phyloP scores from a whole-genome alignment of 179 eudicot genomes.

The Vitellaria paradoxa region DNA sequence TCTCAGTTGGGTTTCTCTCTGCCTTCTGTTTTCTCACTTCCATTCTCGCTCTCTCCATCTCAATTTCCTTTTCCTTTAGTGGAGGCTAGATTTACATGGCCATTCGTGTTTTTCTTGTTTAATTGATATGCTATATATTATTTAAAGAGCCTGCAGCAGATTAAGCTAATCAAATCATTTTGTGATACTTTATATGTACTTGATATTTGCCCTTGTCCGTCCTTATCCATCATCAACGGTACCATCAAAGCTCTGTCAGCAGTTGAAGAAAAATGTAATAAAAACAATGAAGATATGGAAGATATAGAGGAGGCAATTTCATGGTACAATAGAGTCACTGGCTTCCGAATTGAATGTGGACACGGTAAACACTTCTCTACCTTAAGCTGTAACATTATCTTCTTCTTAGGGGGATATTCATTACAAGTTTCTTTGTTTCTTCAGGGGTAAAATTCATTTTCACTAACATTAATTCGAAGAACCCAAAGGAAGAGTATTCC shows the following conservation, averaged over 20 bases:
- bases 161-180: slow-evolving; percentile 3
- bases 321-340: slow-evolving; percentile 90
- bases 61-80: neutral
- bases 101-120: neutral
- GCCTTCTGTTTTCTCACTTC: too few relatives aligned
- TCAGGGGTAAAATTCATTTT: slow-evolving; percentile 83
- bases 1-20: neutral
- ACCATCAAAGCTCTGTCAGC: slow-evolving; percentile 52
- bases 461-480: slow-evolving; percentile 48
- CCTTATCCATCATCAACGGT: neutral
- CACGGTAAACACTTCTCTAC: slow-evolving; percentile 48
- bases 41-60: neutral
- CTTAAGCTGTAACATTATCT: slow-evolving; percentile 1
- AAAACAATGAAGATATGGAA: slow-evolving; percentile 37
- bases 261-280: slow-evolving; percentile 49
- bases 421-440: slow-evolving; percentile 12
- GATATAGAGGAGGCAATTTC: slow-evolving; percentile 68
- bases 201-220: slow-evolving; percentile 6
- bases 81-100: neutral
- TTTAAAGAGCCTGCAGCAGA: neutral
- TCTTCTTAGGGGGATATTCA: slow-evolving; percentile 10
- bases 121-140: neutral
- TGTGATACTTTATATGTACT: slow-evolving; percentile 6
- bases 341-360: slow-evolving; percentile 81
- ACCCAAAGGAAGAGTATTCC: slow-evolving; percentile 63